Conservation (phyloP, 169 alveolate genomes). For the Hammondia hammondi region DNA sequence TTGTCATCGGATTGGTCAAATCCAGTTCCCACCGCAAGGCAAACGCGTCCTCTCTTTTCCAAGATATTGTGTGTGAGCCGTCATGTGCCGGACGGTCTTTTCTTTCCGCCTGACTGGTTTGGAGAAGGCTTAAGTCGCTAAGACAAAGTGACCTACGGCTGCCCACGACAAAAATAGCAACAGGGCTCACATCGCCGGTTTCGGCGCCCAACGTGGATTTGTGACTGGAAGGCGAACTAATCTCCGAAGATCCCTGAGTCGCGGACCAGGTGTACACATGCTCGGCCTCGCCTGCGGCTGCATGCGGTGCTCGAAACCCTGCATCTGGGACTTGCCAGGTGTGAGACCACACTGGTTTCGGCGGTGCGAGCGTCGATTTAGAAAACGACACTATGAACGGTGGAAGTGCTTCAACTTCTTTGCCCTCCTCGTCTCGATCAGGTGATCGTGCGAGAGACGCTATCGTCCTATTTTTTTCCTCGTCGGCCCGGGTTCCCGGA, state of each 20-base stretch:
- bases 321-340: slow-evolving; percentile 26
- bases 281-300: neutral
- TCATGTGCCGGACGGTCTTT: neutral
- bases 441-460: too few species aligned
- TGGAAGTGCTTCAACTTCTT: too few species aligned
- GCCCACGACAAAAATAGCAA: slow-evolving; percentile 37
- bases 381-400: too few species aligned
- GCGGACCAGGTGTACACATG: neutral
- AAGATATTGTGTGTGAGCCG: too few species aligned
- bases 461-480: too few species aligned
- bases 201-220: too few species aligned
- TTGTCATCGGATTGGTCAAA: neutral
- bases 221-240: neutral
- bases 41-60: too few species aligned
- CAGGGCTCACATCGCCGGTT: neutral
- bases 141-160: neutral
- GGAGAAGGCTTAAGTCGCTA: neutral
- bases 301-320: neutral
- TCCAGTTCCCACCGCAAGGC: too few species aligned
- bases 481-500: too few species aligned
- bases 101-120: neutral
- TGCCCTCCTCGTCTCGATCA: too few species aligned
- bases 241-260: neutral
- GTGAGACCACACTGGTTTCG: neutral
- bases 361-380: neutral